These are phyloP conservation scores for Knoxdaviesia proteae DNA, from an alignment of 2,329 filamentous ascomycete species.

Conservation along the genomic window DNA sequence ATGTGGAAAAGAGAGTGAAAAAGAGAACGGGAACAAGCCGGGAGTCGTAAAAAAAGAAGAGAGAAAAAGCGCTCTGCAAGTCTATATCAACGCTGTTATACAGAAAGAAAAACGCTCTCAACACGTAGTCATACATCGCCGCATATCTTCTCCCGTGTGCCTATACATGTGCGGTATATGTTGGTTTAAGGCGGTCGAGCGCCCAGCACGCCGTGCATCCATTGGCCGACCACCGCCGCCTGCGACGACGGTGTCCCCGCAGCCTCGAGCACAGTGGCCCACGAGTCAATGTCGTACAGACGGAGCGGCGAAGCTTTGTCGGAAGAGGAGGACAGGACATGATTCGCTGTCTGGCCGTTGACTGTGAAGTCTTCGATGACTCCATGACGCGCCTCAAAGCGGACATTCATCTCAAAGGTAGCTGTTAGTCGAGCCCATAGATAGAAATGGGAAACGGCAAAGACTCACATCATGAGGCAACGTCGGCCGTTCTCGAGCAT, in stretches of 20 bases:
- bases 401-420: conserved; percentile 8
- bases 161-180: too few relatives aligned
- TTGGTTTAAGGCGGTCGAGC: neutral
- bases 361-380: conserved; percentile 13
- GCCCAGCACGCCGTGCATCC: conserved; percentile 4
- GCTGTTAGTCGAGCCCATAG: neutral
- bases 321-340: neutral
- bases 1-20: neutral
- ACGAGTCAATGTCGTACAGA: conserved; percentile 4
- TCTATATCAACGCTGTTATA: neutral
- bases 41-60: neutral
- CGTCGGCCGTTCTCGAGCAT: conserved; percentile 32
- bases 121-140: too few relatives aligned
- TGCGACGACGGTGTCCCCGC: conserved; percentile 1
- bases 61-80: neutral
- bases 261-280: conserved; percentile 1
- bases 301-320: neutral
- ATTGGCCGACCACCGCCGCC: neutral
- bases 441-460: too few relatives aligned
- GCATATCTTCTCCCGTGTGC: too few relatives aligned
- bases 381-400: conserved; percentile 17
- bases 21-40: neutral
- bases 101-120: neutral
- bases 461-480: conserved; percentile 23
- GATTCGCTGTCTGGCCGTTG: conserved; percentile 4